These are phyloP conservation scores for Fusarium sp. DNA, from an alignment of 2,329 filamentous ascomycete genomes.

Conservation along the genomic window DNA sequence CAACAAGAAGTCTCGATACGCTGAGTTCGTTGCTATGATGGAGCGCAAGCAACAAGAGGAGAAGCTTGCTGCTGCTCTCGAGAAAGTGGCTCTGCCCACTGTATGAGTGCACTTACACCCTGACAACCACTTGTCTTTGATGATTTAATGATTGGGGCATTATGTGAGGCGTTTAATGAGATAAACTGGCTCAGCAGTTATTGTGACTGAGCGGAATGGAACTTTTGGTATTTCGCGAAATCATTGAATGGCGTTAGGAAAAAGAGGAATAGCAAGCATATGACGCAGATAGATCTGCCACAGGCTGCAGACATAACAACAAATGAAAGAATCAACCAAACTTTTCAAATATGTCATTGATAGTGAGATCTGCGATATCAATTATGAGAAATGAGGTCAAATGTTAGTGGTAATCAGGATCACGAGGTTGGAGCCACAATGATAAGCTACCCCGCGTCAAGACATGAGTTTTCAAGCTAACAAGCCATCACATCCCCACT, in stretches of 20 bases:
- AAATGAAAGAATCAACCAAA: conserved; percentile 19
- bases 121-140: conserved; percentile 28
- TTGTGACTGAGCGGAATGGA: conserved; percentile 12
- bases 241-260: conserved; percentile 38
- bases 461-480: conserved; percentile 23
- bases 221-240: conserved; percentile 18
- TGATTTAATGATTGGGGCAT: conserved; percentile 45
- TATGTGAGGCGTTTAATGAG: conserved; percentile 40
- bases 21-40: conserved; percentile 80
- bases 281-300: conserved; percentile 19
- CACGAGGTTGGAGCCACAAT: conserved; percentile 35
- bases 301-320: conserved; percentile 22
- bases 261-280: conserved; percentile 23
- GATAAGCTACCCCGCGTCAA: conserved; percentile 40
- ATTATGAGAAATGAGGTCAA: conserved; percentile 27
- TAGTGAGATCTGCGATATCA: conserved; percentile 1
- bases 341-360: neutral
- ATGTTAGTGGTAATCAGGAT: conserved; percentile 25
- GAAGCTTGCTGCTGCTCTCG: conserved; percentile 43
- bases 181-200: conserved; percentile 22
- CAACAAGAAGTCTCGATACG: conserved; percentile 95
- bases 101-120: conserved; percentile 39
- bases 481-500: neutral
- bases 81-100: conserved; percentile 42
- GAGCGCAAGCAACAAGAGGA: conserved; percentile 71